Evolutionary conservation across 192 early-diverging fungal species (phyloP).

Genomic region (Umbelopsis sp.): DNA sequence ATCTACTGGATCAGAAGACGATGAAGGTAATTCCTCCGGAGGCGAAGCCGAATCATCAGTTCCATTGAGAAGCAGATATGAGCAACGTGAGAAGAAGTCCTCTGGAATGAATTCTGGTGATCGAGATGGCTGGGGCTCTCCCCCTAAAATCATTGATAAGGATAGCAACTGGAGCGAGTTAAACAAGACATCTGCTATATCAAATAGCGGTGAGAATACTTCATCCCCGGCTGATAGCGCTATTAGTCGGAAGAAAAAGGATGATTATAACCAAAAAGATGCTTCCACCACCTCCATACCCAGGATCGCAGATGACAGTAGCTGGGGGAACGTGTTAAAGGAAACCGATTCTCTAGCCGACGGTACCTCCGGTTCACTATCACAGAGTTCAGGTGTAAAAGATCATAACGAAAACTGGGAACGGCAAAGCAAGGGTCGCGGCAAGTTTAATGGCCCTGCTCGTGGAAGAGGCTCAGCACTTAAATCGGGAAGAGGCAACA

Average conservation of each 20-base stretch:
- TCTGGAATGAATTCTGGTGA: neutral
- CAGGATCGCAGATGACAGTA: neutral
- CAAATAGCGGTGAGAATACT: neutral
- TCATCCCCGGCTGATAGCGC: neutral
- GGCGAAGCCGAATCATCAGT: neutral
- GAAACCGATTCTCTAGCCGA: neutral
- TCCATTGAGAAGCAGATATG: neutral
- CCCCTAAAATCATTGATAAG: neutral
- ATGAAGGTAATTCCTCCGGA: neutral
- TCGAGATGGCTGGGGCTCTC: neutral
- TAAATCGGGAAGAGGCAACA: neutral
- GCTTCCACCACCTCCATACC: neutral
- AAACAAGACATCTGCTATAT: neutral
- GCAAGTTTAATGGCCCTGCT: neutral
- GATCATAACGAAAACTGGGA: neutral
- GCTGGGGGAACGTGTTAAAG: neutral
- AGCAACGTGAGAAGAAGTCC: neutral
- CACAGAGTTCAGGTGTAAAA: neutral
- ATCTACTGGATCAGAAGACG: neutral
- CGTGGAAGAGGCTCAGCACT: constrained; percentile 8
- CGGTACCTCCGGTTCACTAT: neutral
- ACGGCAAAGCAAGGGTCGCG: neutral
- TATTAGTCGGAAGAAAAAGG: neutral
- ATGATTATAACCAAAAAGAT: neutral
- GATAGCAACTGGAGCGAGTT: neutral